Base-by-base conservation (phyloP, 2,329 filamentous ascomycete species). In the Xylariaceae sp. region DNA sequence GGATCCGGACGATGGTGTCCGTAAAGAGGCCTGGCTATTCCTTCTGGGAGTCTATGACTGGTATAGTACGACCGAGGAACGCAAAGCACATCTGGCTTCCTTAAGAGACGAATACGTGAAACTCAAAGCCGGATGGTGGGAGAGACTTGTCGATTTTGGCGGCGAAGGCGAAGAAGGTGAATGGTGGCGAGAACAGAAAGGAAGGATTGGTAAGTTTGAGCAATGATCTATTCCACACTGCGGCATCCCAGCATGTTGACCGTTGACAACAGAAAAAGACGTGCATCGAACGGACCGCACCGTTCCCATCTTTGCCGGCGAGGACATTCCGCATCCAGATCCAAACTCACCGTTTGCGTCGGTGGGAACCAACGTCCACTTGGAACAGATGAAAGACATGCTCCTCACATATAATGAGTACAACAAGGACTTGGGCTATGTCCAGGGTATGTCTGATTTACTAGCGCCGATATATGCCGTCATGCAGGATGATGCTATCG, bases 321-420 rank as follows among this genome's bases (percentile, higher is more conserved):
- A 99, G 72, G 94, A 97, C 67, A 95, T 91, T 41, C 92, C 94
- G 6, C 94, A 99, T 68, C 95, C 94, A 0, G 94, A 99, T 65
- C 94, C 94, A 0, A 89, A 92, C 58, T 97, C 92, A 0, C 92
- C 94, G 0, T 99, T 97, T 71, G 89, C 92, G 9, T 88, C 91
- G 44, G 83, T 86, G 3, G 94, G 94, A 59, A 99, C 94, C 46
- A 99, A 99, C 65, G 91, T 96, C 4, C 94, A 99, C 71, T 81
- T 99, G 60, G 94, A 99, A 72, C 94, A 99, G 74, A 89, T 99
- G 83, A 99, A 99, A 74, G 94, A 99, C 70, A 95, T 99, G 89
- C 85, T 99, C 0, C 80, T 99, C 19, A 97, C 94, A 0, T 99
- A 99, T 72, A 97, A 99, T 69, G 94, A 99, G 73, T 95, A 95